These are phyloP conservation scores for Sphagnum fallax DNA, from an alignment of 228 moss, liverwort and hornwort species.

Conservation along the genomic window DNA sequence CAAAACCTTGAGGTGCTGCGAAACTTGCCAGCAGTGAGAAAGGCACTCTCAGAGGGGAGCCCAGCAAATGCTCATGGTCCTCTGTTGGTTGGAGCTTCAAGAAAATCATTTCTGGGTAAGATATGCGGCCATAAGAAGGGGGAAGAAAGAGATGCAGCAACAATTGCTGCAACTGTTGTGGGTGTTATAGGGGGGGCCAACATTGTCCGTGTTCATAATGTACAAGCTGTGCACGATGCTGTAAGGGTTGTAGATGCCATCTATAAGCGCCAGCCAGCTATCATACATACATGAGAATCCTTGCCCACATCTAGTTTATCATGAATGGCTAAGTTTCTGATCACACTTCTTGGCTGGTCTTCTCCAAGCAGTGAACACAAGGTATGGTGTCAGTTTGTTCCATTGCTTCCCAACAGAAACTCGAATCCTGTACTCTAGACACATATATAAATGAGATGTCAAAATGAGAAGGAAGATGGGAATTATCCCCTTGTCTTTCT, in stretches of 20 bases:
- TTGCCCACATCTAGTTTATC: too few species aligned
- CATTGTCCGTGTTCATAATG: conserved; percentile 81
- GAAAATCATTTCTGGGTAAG: conserved; percentile 80
- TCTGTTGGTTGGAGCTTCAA: conserved; percentile 74
- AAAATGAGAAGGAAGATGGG: too few species aligned
- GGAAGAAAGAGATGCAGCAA: conserved; percentile 76
- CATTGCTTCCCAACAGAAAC: too few species aligned
- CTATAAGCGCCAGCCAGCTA: conserved; percentile 21
- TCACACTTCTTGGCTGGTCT: too few species aligned
- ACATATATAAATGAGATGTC: too few species aligned
- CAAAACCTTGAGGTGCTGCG: conserved; percentile 67
- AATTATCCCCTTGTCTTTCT: too few species aligned
- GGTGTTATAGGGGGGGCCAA: conserved; percentile 71
- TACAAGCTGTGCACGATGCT: conserved; percentile 65
- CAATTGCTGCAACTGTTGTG: conserved; percentile 61
- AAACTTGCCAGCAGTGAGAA: conserved; percentile 46
- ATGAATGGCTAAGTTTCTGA: too few species aligned
- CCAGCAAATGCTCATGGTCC: conserved; percentile 56
- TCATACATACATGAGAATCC: background rate
- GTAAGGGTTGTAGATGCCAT: conserved; percentile 81
- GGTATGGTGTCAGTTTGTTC: too few species aligned
- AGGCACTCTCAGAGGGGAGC: conserved; percentile 43
- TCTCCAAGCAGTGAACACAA: too few species aligned
- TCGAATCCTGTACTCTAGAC: too few species aligned
- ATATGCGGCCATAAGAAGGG: conserved; percentile 54